Evolutionary conservation across 768 basidiomycete genomes (phyloP), one percentile per base, ranked within the genome.

Genomic region (Panaeolus papilionaceus): DNA sequence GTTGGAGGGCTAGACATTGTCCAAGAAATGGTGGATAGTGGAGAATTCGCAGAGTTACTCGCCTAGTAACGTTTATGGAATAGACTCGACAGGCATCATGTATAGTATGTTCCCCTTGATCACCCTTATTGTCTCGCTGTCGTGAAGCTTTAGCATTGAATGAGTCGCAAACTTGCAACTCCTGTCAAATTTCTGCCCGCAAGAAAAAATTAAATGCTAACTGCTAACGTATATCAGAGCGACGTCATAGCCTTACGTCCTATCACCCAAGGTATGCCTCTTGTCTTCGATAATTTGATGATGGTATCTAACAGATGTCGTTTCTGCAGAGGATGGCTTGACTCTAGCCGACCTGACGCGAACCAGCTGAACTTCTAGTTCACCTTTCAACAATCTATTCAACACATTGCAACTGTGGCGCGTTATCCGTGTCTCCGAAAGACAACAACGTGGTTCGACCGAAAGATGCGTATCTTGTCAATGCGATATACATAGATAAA

Each of bases 1-100:
- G 89, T 98, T 16, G 97, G 97, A n/a, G 97, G 97, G 4, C 79
- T 99, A 63, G 97, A 99, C 75, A 90, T 99, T 63, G 87, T 96
- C 26, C 87, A 89, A 76, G 97, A 98, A 80, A 92, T 96, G 92
- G 87, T 86, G 14, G 87, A 91, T 38, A 90, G 75, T 67, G 94
- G 91, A 23, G 96, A 98, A 79, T 86, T 96, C 67, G 76, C 82
- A 64, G 88, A 92, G 62, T 66, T 78, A 18, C 62, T 83, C 23
- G 76, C 71, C 38, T 77, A 67, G 66, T 64, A 20, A 16, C 44
- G 42, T 37, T 20, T 39, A 58, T n/a, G 28, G 11, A 16, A 3
- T 51, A 51, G 49, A 51, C 23, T 51, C 49, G 3, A 14, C 12
- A 58, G 26, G 28, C 33, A 11, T 28, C 8, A 28, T 58, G 54